phyloP scores from a whole-genome alignment of 164 flowering plant genomes.

The Stephania japonica region DNA sequence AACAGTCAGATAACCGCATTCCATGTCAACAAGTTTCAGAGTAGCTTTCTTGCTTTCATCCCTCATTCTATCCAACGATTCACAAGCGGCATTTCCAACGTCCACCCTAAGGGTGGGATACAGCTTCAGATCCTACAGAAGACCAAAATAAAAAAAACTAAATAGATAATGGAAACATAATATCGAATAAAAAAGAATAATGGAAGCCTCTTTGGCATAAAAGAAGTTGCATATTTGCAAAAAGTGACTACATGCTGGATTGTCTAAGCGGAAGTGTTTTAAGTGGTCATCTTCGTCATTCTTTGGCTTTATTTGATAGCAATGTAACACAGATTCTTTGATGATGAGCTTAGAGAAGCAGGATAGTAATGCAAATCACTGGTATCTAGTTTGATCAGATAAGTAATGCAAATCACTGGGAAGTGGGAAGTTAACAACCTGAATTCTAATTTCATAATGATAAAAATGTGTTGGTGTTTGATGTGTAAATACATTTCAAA shows the following conservation, averaged over 20 bases:
- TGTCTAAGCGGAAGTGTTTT: too few species aligned
- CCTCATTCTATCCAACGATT: slow-evolving; percentile 74
- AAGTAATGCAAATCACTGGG: background rate
- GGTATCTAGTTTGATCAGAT: too few species aligned
- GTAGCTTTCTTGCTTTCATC: slow-evolving; percentile 86
- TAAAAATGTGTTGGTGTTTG: too few species aligned
- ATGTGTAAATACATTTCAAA: too few species aligned
- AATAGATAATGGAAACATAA: background rate
- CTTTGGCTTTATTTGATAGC: too few species aligned
- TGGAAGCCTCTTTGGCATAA: background rate
- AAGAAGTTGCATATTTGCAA: background rate
- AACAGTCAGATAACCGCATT: slow-evolving; percentile 79
- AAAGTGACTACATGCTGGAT: background rate
- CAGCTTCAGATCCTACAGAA: slow-evolving; percentile 74
- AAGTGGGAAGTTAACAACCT: too few species aligned
- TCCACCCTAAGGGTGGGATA: slow-evolving; percentile 52
- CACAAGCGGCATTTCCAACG: slow-evolving; percentile 71
- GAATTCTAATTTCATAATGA: too few species aligned
- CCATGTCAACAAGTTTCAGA: slow-evolving; percentile 87
- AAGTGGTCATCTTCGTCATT: too few species aligned
- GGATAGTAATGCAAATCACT: too few species aligned
- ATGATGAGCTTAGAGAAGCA: too few species aligned
- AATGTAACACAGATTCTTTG: too few species aligned
- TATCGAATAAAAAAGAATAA: background rate
- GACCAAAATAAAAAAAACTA: background rate